Evolutionary conservation across 2,329 filamentous ascomycete species (phyloP).

Genomic region (Fusarium setosum): DNA sequence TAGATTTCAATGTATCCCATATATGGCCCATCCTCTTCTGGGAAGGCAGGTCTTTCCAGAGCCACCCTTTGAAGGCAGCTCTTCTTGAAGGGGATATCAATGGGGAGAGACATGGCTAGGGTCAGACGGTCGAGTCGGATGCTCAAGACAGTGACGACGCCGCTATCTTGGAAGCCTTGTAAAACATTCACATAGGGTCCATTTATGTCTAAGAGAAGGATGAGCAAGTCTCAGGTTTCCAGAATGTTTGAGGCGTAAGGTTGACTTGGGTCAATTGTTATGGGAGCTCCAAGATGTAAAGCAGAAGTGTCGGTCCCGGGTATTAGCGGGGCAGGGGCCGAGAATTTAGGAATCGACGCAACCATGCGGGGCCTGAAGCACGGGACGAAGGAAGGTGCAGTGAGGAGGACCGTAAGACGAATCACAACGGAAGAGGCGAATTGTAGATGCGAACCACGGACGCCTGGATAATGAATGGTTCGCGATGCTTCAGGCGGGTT

Average conservation of each 20-base stretch:
- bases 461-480: not conserved
- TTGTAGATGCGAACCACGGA: not conserved
- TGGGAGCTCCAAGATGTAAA: not conserved
- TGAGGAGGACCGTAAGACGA: not conserved
- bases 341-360: slow-evolving; percentile 31
- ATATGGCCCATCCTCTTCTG: slow-evolving; percentile 38
- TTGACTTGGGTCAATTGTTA: not conserved
- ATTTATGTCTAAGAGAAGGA: not conserved
- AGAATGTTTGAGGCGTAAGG: not conserved
- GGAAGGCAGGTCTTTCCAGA: slow-evolving; percentile 20
- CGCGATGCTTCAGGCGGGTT: not conserved
- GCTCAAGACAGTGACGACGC: not conserved
- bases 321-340: not conserved
- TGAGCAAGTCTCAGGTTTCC: not conserved
- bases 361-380: not conserved
- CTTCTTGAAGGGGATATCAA: slow-evolving; percentile 38
- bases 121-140: not conserved
- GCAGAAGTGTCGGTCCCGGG: too few species aligned
- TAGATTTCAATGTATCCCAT: slow-evolving; percentile 40
- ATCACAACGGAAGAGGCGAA: not conserved
- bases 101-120: slow-evolving; percentile 35
- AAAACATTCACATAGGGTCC: not conserved
- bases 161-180: not conserved
- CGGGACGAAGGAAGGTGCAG: not conserved
- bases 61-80: slow-evolving; percentile 8